Percentiles rank a stretch among this genome's conserved stretches.
These are phyloP conservation scores for Fusarium sp. DNA, from an alignment of 2,329 filamentous ascomycete genomes.

Conservation along the genomic window DNA sequence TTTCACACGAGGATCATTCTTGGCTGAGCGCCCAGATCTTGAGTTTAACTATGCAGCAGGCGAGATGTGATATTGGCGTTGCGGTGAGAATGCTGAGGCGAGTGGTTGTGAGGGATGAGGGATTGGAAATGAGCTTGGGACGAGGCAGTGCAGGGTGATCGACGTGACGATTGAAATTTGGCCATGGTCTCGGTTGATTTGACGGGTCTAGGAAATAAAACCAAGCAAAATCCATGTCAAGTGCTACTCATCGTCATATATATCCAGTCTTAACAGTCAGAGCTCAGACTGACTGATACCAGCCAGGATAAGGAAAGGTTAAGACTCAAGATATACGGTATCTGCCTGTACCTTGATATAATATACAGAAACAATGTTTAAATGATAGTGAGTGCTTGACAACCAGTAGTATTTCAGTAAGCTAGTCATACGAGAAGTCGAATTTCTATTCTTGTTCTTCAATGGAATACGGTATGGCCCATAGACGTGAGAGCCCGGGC, in stretches of 20 bases:
- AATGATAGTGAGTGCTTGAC: neutral
- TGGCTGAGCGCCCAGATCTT: slow-evolving; percentile 7
- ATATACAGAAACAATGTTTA: neutral
- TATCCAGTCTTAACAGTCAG: neutral
- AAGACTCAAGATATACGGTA: neutral
- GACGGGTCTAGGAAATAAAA: neutral
- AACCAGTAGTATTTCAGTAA: neutral
- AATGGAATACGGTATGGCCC: neutral
- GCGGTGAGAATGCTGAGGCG: slow-evolving; percentile 5
- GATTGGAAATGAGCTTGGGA: neutral
- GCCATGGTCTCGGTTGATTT: slow-evolving; percentile 12
- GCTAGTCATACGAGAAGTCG: neutral
- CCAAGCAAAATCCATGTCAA: slow-evolving; percentile 15
- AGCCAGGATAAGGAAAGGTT: neutral
- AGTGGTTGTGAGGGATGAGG: neutral
- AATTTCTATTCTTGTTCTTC: neutral
- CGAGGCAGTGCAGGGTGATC: slow-evolving; percentile 29
- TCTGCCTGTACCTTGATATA: neutral
- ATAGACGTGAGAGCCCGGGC: neutral
- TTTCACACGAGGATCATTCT: slow-evolving; percentile 29
- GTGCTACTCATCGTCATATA: slow-evolving; percentile 20
- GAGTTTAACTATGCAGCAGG: neutral
- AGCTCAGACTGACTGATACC: neutral
- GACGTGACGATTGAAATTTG: slow-evolving; percentile 46
- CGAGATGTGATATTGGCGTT: neutral